Base-by-base conservation (phyloP, 441 rosid genomes). In the Gossypium aridum region DNA sequence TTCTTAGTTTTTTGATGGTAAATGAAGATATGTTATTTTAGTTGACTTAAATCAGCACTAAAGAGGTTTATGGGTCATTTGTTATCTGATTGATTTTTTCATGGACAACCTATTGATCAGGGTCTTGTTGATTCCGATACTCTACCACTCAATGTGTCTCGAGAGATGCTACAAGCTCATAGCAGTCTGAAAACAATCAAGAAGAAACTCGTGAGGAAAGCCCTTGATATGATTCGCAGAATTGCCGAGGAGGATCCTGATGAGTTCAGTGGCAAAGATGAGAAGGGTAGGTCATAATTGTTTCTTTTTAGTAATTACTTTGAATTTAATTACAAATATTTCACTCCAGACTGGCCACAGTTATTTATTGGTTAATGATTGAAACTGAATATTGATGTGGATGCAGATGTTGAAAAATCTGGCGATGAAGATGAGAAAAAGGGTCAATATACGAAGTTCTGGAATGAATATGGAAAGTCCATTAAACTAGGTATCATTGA, bases 101-200 rank as follows among this genome's bases (percentile, higher is more conserved):
- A n/a, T n/a, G n/a, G n/a, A n/a, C n/a, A n/a, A 68, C 57, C 19
- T 56, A 53, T 75, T 81, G 70, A 75, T 77, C 89, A 94, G 98
- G 98, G 99, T 84, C 97, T 94, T 64, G 94, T 94, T 82, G 99
- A 94, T 86, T 94, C 98, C 2, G 98, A 92, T 81, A 90, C 97
- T 37, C 80, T 92, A 67, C 98, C 97, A 8, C 93, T 92, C 28
- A 92, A 92, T 77, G 97, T 94, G 53, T 94, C 97, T 47, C 77
- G 97, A 76, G 98, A 94, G 83, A 94, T 94, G 99, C 98, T 92
- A 73, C 96, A 94, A 86, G 92, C 89, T 75, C 97, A 92, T 79
- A 85, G 88, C 86, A 94, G 98, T 79, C 87, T 94, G 81, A 94
- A 91, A 85, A 92, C 97, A 75, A 94, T 92, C 67, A 94, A 94